phyloP scores from a whole-genome alignment of 108 stramenopile species.

The Nitzschia sp. region DNA sequence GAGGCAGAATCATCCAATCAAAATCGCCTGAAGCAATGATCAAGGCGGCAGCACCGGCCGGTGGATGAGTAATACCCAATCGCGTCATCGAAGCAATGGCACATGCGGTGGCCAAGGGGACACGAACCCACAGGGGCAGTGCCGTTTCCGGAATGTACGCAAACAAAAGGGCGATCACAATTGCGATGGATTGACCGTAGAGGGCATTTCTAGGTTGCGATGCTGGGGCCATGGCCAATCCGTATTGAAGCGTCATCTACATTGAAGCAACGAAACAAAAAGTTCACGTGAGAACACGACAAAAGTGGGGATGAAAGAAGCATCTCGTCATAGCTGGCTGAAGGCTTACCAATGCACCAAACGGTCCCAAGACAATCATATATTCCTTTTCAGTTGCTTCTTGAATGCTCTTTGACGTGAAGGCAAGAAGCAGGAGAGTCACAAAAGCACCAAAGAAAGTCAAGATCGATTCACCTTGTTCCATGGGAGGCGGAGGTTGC shows the following conservation, averaged over 20 bases:
- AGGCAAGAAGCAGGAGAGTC: too few relatives aligned
- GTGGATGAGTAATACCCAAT: constrained; percentile 55
- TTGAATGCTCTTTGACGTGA: too few relatives aligned
- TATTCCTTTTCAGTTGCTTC: too few relatives aligned
- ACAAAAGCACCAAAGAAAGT: too few relatives aligned
- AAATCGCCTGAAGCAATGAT: constrained; percentile 30
- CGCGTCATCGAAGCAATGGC: constrained; percentile 45
- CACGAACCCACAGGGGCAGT: constrained; percentile 30
- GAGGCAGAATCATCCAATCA: constrained; percentile 15
- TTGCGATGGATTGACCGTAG: constrained; percentile 36
- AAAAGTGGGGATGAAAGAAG: too few relatives aligned
- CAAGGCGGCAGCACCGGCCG: constrained; percentile 42
- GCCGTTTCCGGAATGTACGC: constrained; percentile 25
- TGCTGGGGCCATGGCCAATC: constrained; percentile 59
- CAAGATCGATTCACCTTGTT: too few relatives aligned
- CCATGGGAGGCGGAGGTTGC: too few relatives aligned
- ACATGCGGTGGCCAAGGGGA: constrained; percentile 28
- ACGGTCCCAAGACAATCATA: background rate
- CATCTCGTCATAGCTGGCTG: too few relatives aligned
- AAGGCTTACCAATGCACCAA: too few relatives aligned
- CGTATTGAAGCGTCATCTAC: constrained; percentile 52
- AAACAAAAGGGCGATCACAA: constrained; percentile 18
- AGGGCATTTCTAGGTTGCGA: constrained; percentile 55
- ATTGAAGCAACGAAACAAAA: too few relatives aligned
- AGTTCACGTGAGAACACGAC: too few relatives aligned